Evolutionary conservation across 257 asterid genomes (phyloP).

Genomic region (Nicotiana otophora): DNA sequence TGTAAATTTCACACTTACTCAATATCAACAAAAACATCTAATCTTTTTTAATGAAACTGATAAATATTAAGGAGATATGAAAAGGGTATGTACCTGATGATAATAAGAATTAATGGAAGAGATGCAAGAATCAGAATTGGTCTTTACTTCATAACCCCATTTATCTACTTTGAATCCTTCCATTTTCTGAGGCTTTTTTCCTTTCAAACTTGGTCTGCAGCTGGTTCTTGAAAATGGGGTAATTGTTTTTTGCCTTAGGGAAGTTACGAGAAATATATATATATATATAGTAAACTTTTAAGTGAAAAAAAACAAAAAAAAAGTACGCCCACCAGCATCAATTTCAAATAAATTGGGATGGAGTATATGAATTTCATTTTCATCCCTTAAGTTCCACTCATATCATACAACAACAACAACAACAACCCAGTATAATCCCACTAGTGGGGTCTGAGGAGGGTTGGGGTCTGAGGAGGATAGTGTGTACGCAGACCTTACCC

Average conservation of each 20-base stretch:
- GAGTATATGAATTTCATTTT: no score
- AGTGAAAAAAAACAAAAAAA: no score
- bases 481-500: no score
- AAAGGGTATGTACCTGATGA: conserved; percentile 43
- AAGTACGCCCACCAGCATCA: no score
- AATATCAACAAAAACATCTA: background rate
- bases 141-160: conserved; percentile 83
- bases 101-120: conserved; percentile 78
- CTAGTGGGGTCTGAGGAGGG: no score
- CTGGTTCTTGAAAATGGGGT: background rate
- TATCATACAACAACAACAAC: no score
- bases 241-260: background rate
- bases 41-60: background rate
- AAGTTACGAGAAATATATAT: background rate
- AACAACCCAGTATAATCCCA: no score
- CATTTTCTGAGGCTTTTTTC: conserved; percentile 16
- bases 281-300: background rate
- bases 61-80: background rate
- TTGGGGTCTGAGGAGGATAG: no score
- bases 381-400: no score
- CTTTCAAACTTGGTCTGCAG: background rate
- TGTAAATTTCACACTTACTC: background rate
- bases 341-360: no score
- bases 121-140: conserved; percentile 66
- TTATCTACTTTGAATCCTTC: conserved; percentile 43